These are phyloP conservation scores for Cylindrodendrum hubeiense DNA, from an alignment of 2,329 filamentous ascomycete species.

Conservation along the genomic window DNA sequence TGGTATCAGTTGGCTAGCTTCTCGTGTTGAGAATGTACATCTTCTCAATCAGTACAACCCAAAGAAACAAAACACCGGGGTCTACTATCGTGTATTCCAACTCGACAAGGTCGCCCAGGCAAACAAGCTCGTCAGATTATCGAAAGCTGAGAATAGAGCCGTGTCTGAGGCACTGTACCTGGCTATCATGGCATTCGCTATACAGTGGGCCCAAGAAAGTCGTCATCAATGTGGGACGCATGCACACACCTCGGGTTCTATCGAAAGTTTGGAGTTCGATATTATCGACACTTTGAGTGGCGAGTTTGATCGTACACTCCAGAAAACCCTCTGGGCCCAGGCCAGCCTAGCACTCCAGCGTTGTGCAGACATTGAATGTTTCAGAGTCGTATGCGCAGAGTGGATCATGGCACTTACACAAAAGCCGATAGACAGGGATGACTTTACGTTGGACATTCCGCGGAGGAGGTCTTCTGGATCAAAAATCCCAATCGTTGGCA, in stretches of 20 bases:
- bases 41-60: constrained; percentile 37
- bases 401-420: constrained; percentile 55
- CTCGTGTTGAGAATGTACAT: constrained; percentile 40
- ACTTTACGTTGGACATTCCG: constrained; percentile 28
- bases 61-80: constrained; percentile 53
- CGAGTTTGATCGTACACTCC: constrained; percentile 53
- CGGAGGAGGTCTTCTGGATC: constrained; percentile 29
- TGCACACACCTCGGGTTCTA: constrained; percentile 8
- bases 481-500: constrained; percentile 30
- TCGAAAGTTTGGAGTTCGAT: constrained; percentile 26
- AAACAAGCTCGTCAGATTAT: constrained; percentile 55
- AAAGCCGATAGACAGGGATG: constrained; percentile 45
- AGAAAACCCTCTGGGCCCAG: constrained; percentile 53
- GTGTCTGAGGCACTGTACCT: constrained; percentile 60
- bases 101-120: constrained; percentile 59
- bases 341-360: constrained; percentile 51
- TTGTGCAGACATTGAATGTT: constrained; percentile 52
- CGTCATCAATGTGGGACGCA: constrained; percentile 41
- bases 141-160: constrained; percentile 54
- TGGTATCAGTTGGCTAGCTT: constrained; percentile 42
- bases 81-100: constrained; percentile 60
- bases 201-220: constrained; percentile 56
- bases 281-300: constrained; percentile 39
- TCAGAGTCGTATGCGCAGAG: constrained; percentile 54
- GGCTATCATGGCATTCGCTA: constrained; percentile 64